Evolutionary conservation across 2,329 filamentous ascomycete genomes (phyloP), one percentile per base, ranked within the genome.

Genomic region (Metarhizium brunneum): DNA sequence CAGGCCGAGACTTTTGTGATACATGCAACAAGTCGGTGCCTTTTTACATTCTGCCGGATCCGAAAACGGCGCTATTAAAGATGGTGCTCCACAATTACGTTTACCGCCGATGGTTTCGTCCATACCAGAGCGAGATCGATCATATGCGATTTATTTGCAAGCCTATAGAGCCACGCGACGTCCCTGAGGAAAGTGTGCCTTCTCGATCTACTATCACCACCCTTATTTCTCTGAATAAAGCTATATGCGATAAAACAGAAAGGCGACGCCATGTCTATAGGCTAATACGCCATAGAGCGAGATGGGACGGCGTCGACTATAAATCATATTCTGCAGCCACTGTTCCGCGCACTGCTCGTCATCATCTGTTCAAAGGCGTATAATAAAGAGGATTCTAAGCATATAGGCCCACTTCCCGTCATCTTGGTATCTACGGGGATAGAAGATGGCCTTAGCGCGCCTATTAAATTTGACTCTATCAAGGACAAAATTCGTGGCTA

Each of bases 391-490:
- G 42, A 53, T 20, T 53, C 40, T 7, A 53, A 16, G 6, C 11
- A 29, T 3, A 4, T 53, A 16, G 51, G 51, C 1, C 5, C 3
- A 20, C 35, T 45, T 43, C 10, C 36, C 2, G 29, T 47, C 2
- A 18, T 20, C 16, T 20, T 53, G 25, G 29, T 53, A 5, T 6
- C 7, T 18, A 56, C 50, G 4, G 54, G 56, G 7, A 38, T 55
- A 7, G 52, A 61, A 48, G 53, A 56, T 20, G 53, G 54, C 3
- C 54, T 60, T 0, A 58, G 55, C 16, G 53, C 56, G 8, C 58
- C 58, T 3, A 58, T 60, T 50, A 54, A 56, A 10, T 61, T 61
- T 29, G 53, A 60, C 13, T 16, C 14, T 2, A 49, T 56, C 14
- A 11, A 18, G n/a, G 47, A 50, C 11, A 47, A 35, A 2, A 18